Evolutionary conservation across 2,329 filamentous ascomycete species (phyloP).

Genomic region (Calonectria leucothoes): DNA sequence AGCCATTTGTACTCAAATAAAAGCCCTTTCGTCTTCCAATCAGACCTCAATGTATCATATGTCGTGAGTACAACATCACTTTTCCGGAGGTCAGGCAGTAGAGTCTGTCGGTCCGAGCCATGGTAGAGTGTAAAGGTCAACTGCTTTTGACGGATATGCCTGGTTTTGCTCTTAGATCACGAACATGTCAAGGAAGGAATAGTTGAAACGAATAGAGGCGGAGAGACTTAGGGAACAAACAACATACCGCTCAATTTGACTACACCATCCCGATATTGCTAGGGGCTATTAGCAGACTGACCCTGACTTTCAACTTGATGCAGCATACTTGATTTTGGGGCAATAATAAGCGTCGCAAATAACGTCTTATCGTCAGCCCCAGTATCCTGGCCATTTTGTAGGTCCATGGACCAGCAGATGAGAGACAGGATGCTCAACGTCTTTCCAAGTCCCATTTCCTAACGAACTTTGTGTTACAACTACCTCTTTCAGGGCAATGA

Average conservation of each 20-base stretch:
- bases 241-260: slow-evolving; percentile 6
- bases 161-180: background rate
- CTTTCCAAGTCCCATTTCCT: slow-evolving; percentile 53
- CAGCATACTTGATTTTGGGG: slow-evolving; percentile 23
- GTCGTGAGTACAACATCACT: slow-evolving; percentile 44
- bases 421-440: slow-evolving; percentile 44
- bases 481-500: background rate
- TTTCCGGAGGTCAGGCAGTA: background rate
- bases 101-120: background rate
- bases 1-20: slow-evolving; percentile 38
- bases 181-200: background rate
- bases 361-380: slow-evolving; percentile 21
- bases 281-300: slow-evolving; percentile 28
- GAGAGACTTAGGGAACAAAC: background rate
- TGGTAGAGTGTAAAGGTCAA: background rate
- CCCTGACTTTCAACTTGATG: rapidly evolving
- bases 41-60: slow-evolving; percentile 48
- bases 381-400: slow-evolving; percentile 1
- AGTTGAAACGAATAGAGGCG: background rate
- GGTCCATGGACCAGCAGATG: slow-evolving; percentile 40
- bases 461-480: background rate
- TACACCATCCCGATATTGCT: slow-evolving; percentile 45
- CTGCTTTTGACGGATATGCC: background rate
- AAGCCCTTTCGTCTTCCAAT: slow-evolving; percentile 24
- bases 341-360: slow-evolving; percentile 35